Evolutionary conservation across 176 grass and related monocot species (phyloP).

Genomic region (Phoenix dactylifera): DNA sequence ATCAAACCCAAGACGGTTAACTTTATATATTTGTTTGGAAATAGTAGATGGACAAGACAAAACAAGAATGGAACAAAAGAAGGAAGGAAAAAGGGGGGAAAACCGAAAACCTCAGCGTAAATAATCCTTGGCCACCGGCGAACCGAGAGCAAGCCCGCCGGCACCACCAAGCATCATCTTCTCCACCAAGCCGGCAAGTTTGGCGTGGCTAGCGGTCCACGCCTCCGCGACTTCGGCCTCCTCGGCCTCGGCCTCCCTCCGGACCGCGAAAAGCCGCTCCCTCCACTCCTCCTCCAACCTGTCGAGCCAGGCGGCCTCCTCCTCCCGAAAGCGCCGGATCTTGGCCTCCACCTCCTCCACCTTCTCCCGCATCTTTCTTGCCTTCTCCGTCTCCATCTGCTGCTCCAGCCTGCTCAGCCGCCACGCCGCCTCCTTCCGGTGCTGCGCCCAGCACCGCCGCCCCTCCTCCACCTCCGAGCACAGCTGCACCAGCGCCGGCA

Average conservation of each 20-base stretch:
- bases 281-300: conserved; percentile 8
- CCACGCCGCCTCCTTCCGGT: conserved; percentile 19
- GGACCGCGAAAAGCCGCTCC: neutral
- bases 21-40: too few relatives aligned
- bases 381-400: conserved; percentile 24
- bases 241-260: conserved; percentile 2
- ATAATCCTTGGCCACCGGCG: too few relatives aligned
- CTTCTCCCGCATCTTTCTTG: conserved; percentile 16
- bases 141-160: neutral
- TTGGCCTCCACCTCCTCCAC: conserved; percentile 11
- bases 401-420: conserved; percentile 18
- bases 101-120: too few relatives aligned
- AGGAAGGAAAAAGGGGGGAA: too few relatives aligned
- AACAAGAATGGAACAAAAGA: too few relatives aligned
- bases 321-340: conserved; percentile 5
- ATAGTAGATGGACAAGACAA: too few relatives aligned
- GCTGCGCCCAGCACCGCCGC: conserved; percentile 10
- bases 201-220: neutral
- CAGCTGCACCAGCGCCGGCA: neutral
- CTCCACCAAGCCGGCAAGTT: neutral
- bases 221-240: neutral
- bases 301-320: conserved; percentile 4
- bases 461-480: conserved; percentile 13
- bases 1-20: too few relatives aligned
- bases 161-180: neutral